phyloP scores from a whole-genome alignment of 306 rosid species.

The Cicer pinnatifidum region DNA sequence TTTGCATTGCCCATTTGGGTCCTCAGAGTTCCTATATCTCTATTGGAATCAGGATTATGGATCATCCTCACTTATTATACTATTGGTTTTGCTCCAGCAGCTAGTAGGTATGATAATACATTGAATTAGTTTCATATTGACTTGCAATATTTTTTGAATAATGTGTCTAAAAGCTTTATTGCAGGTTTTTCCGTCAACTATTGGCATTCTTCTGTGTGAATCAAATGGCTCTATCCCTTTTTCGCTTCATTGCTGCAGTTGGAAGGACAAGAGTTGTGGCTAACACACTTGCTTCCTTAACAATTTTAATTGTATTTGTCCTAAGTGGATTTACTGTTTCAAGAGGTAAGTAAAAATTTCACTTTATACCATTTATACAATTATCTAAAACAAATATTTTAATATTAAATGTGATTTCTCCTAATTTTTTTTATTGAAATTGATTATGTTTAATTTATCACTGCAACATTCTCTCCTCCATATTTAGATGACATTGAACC shows the following conservation, averaged over 20 bases:
- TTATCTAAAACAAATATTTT: neutral
- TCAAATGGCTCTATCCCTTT: slow-evolving; percentile 80
- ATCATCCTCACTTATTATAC: slow-evolving; percentile 67
- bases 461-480: neutral
- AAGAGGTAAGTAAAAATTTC: slow-evolving; percentile 51
- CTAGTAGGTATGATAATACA: slow-evolving; percentile 59
- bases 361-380: neutral
- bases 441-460: neutral
- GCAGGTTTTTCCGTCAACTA: slow-evolving; percentile 78
- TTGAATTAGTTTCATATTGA: neutral
- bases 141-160: slow-evolving; percentile 8
- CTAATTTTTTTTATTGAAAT: slow-evolving; percentile 11
- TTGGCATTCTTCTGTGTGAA: slow-evolving; percentile 78
- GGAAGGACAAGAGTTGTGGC: slow-evolving; percentile 79
- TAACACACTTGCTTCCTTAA: slow-evolving; percentile 61
- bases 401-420: neutral
- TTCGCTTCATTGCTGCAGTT: slow-evolving; percentile 80
- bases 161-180: slow-evolving; percentile 25
- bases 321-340: slow-evolving; percentile 84
- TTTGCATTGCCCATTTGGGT: slow-evolving; percentile 72
- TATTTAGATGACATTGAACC: slow-evolving; percentile 64
- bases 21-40: slow-evolving; percentile 62
- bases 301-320: slow-evolving; percentile 64
- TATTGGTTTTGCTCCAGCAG: slow-evolving; percentile 72
- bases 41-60: slow-evolving; percentile 72